phyloP scores from a whole-genome alignment of 2,329 filamentous ascomycete genomes.

The Colletotrichum sp. region DNA sequence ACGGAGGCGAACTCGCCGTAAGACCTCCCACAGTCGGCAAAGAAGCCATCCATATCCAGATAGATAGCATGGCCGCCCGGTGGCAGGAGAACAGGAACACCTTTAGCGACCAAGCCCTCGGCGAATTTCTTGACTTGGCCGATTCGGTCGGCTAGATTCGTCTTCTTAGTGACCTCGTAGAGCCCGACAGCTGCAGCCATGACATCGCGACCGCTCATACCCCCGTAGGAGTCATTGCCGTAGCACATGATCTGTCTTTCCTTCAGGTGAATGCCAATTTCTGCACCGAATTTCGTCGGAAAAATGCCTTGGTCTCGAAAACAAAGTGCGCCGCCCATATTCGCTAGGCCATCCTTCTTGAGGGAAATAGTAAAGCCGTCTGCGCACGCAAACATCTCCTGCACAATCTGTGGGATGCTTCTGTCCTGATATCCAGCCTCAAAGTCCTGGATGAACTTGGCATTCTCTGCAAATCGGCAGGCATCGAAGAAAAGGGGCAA shows the following conservation, averaged over 20 bases:
- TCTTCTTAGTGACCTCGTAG: not conserved
- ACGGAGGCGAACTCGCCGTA: not conserved
- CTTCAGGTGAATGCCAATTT: not conserved
- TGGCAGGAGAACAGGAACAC: not conserved
- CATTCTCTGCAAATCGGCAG: constrained; percentile 29
- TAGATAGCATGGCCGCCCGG: not conserved
- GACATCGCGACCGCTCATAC: not conserved
- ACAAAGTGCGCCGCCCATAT: constrained; percentile 23
- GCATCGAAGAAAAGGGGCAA: constrained; percentile 29
- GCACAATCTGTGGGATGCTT: constrained; percentile 22
- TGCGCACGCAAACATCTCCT: constrained; percentile 26
- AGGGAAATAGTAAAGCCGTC: constrained; percentile 27
- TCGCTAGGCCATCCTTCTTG: constrained; percentile 29
- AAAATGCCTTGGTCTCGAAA: not conserved
- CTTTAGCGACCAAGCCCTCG: not conserved
- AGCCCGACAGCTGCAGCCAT: not conserved
- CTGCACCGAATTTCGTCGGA: not conserved
- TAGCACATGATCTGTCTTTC: not conserved
- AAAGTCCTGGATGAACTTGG: constrained; percentile 25
- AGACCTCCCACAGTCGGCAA: not conserved
- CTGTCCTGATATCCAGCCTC: constrained; percentile 23
- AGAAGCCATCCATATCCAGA: not conserved
- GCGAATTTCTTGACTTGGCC: not conserved
- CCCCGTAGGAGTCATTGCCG: not conserved
- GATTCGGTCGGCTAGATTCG: not conserved